A percentile compares a stretch with the other conserved stretches of the same genome.
phyloP scores from a whole-genome alignment of 768 basidiomycete genomes.

The Holtermannia corniformis region DNA sequence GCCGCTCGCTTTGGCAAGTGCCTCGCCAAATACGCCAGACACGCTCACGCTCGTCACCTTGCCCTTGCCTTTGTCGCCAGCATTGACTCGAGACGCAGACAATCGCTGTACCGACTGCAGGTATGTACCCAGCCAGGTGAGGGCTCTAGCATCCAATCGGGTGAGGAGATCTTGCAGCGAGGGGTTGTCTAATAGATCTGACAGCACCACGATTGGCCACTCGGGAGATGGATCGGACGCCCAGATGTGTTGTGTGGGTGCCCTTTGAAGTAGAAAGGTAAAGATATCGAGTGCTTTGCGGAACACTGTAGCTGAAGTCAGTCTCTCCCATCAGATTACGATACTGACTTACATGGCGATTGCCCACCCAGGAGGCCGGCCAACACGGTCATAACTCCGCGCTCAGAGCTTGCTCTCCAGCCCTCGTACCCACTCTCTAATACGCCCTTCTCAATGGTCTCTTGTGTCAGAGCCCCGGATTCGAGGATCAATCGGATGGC shows the following conservation, averaged over 20 bases:
- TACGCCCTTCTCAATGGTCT: slow-evolving; percentile 23
- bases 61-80: slow-evolving; percentile 13
- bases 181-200: slow-evolving; percentile 69
- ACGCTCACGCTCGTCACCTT: slow-evolving; percentile 19
- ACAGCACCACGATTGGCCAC: slow-evolving; percentile 69
- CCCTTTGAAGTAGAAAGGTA: slow-evolving; percentile 28
- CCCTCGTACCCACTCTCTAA: slow-evolving; percentile 8
- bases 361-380: slow-evolving; percentile 15
- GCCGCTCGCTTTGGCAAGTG: slow-evolving; percentile 62
- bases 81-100: too few relatives aligned
- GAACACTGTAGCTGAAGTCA: slow-evolving; percentile 10
- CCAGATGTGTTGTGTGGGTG: slow-evolving; percentile 62
- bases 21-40: slow-evolving; percentile 50
- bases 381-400: slow-evolving; percentile 8
- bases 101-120: not conserved
- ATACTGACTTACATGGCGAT: slow-evolving; percentile 12
- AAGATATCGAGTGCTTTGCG: slow-evolving; percentile 49
- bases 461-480: slow-evolving; percentile 7
- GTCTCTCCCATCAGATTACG: too few relatives aligned
- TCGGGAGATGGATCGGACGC: slow-evolving; percentile 53
- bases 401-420: not conserved
- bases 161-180: slow-evolving; percentile 32
- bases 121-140: slow-evolving; percentile 1
- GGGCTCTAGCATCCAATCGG: slow-evolving; percentile 1
- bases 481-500: slow-evolving; percentile 10